Percentiles rank a stretch among this genome's conserved stretches.
phyloP scores from a whole-genome alignment of 2,329 filamentous ascomycete species.

The Talaromyces pinophilus region DNA sequence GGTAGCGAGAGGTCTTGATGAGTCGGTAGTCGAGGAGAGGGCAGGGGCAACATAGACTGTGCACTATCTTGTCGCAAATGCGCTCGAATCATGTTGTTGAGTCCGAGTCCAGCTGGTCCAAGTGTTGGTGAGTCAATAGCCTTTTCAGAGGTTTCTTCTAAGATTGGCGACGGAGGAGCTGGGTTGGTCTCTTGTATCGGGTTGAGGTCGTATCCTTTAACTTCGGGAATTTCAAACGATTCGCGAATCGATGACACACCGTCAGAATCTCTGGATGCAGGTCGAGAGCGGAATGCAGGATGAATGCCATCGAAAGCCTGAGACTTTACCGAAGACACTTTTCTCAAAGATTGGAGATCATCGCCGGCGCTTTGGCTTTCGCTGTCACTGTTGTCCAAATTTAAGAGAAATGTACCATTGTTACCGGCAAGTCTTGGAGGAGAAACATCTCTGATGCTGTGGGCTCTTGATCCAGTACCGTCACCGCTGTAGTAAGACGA shows the following conservation, averaged over 20 bases:
- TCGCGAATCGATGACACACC: slow-evolving; percentile 32
- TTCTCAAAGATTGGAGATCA: slow-evolving; percentile 28
- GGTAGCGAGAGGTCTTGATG: slow-evolving; percentile 28
- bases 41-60: slow-evolving; percentile 69
- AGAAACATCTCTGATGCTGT: slow-evolving; percentile 34
- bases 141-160: slow-evolving; percentile 30
- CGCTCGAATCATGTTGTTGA: slow-evolving; percentile 79
- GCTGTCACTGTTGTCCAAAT: slow-evolving; percentile 42
- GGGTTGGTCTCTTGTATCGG: slow-evolving; percentile 41
- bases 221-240: slow-evolving; percentile 36
- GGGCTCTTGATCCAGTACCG: slow-evolving; percentile 29
- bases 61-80: slow-evolving; percentile 82
- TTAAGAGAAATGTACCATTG: slow-evolving; percentile 38
- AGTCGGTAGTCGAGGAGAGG: slow-evolving; percentile 40
- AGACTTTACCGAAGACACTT: slow-evolving; percentile 29
- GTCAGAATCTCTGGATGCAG: slow-evolving; percentile 34
- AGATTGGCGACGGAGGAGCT: slow-evolving; percentile 23
- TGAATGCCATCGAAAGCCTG: slow-evolving; percentile 39
- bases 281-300: slow-evolving; percentile 39
- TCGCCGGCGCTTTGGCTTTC: slow-evolving; percentile 38
- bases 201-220: slow-evolving; percentile 43
- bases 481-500: slow-evolving; percentile 42
- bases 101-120: slow-evolving; percentile 61
- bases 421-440: slow-evolving; percentile 28
- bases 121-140: slow-evolving; percentile 74